Conservation (phyloP, 2,329 filamentous ascomycete genomes). For the Botrytis aclada region DNA sequence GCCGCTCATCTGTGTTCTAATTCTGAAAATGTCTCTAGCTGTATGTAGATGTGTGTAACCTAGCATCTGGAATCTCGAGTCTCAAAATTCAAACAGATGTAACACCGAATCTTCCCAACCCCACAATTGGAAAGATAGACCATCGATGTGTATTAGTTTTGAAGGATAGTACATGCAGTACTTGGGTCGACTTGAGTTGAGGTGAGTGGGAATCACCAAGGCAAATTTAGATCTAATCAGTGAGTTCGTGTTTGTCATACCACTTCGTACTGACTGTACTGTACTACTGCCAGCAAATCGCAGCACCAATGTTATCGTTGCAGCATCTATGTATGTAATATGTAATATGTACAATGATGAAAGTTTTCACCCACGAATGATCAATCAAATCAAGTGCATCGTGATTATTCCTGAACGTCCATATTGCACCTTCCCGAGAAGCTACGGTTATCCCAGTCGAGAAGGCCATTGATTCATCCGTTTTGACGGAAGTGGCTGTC, state of each 20-base stretch:
- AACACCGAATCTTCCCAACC: background rate
- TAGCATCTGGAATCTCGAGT: background rate
- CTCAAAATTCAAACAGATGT: background rate
- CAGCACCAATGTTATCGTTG: background rate
- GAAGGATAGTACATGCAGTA: background rate
- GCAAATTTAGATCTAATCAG: constrained; percentile 5
- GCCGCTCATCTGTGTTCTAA: background rate
- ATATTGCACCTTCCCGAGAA: background rate
- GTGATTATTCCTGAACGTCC: background rate
- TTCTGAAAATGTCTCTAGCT: background rate
- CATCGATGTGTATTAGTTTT: background rate
- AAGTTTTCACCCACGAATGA: background rate
- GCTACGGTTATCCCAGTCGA: background rate
- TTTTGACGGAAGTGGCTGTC: constrained; percentile 3
- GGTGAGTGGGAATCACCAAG: background rate
- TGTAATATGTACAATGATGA: constrained; percentile 13
- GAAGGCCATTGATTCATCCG: background rate
- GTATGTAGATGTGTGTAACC: background rate
- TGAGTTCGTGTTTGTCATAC: constrained; percentile 7
- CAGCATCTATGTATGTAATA: too few relatives aligned
- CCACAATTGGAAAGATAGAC: background rate
- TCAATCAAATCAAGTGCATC: background rate
- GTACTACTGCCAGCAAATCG: background rate
- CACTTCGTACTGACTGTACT: background rate
- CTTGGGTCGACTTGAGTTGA: background rate